Conservation (phyloP, 2,329 filamentous ascomycete genomes). For the Ustulina deusta region DNA sequence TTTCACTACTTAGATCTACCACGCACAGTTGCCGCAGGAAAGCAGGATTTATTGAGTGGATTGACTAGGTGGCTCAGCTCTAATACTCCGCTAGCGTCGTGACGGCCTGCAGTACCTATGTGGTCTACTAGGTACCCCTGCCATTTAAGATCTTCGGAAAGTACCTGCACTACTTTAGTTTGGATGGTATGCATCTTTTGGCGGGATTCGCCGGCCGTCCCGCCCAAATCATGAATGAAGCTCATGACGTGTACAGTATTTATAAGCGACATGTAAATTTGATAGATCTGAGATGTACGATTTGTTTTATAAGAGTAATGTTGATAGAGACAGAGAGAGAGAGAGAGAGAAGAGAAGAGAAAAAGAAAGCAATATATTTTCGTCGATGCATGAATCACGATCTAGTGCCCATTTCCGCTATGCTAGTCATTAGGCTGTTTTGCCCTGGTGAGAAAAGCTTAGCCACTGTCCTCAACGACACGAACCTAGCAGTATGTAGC, state of each 20-base stretch:
- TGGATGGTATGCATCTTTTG: conserved; percentile 14
- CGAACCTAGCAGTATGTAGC: too few species aligned
- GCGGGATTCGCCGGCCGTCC: conserved; percentile 3
- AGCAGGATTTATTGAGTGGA: conserved; percentile 1
- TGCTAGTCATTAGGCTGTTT: conserved; percentile 28
- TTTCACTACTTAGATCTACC: not conserved
- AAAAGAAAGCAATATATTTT: not conserved
- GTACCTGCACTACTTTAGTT: not conserved
- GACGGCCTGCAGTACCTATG: not conserved
- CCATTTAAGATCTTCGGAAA: conserved; percentile 9
- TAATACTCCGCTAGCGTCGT: not conserved
- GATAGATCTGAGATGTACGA: conserved; percentile 1
- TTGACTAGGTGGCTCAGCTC: not conserved
- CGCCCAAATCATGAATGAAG: not conserved
- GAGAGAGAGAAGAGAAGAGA: not conserved
- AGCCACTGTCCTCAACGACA: too few species aligned
- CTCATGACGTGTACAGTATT: conserved; percentile 6
- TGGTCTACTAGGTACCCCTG: not conserved
- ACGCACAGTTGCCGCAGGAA: not conserved
- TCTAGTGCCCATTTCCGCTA: conserved; percentile 15
- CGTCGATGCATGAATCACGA: conserved; percentile 26
- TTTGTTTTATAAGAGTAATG: not conserved
- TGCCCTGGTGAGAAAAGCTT: conserved; percentile 6
- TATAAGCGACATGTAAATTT: not conserved
- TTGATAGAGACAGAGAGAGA: not conserved